Evolutionary conservation across 805 yeast genomes (phyloP).

Genomic region (Saccharomycopsis guyanensis): DNA sequence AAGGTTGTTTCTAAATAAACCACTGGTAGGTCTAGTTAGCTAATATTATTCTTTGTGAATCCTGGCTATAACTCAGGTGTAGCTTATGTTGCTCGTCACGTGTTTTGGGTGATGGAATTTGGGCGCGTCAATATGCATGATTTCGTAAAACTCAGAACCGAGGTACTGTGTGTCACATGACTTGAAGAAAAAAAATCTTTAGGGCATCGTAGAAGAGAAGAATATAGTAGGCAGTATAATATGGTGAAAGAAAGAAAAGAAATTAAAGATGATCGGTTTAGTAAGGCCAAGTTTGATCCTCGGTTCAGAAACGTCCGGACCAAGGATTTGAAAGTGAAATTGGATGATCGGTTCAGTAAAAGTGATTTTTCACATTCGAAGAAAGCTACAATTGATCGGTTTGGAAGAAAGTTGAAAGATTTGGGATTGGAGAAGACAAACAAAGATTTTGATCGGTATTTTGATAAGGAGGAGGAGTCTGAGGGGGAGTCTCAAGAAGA

Average conservation of each 20-base stretch:
- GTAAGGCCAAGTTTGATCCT: conserved; percentile 78
- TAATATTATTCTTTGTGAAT: too few species aligned
- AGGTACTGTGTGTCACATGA: too few species aligned
- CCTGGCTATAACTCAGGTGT: too few species aligned
- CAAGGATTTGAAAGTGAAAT: conserved; percentile 62
- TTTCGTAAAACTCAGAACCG: too few species aligned
- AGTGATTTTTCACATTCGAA: conserved; percentile 49
- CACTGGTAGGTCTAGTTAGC: too few species aligned
- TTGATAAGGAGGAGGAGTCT: conserved; percentile 37
- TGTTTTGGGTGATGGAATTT: too few species aligned
- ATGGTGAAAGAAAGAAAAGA: conserved; percentile 23
- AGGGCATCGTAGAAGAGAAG: too few species aligned
- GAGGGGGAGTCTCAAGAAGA: conserved; percentile 20
- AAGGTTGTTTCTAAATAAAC: conserved; percentile 27
- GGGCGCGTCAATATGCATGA: too few species aligned
- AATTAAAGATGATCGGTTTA: conserved; percentile 67
- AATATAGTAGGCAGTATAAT: conserved; percentile 2
- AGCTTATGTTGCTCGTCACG: too few species aligned
- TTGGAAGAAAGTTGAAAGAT: conserved; percentile 64
- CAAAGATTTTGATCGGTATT: conserved; percentile 57
- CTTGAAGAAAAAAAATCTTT: background rate
- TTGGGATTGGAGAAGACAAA: conserved; percentile 32
- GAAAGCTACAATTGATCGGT: conserved; percentile 66
- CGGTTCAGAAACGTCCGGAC: conserved; percentile 70
- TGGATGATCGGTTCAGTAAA: conserved; percentile 81